A percentile compares a stretch with the other conserved stretches of the same genome.
These are phyloP conservation scores for Lentinula aciculospora DNA, from an alignment of 768 basidiomycete species.

Conservation along the genomic window DNA sequence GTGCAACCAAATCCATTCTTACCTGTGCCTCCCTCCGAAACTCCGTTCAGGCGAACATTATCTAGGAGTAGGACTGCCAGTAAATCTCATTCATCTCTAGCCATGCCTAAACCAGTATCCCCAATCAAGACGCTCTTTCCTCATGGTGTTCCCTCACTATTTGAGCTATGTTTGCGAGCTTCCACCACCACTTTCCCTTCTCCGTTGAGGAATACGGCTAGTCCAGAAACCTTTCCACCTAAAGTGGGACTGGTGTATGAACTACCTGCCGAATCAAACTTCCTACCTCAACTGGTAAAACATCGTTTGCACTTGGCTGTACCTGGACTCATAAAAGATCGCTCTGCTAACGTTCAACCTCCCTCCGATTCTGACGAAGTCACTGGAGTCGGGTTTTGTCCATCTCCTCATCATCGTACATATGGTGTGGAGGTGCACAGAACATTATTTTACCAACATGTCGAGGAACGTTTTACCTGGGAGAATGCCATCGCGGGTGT, in stretches of 20 bases:
- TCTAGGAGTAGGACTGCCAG: not conserved
- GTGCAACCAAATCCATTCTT: conserved; percentile 62
- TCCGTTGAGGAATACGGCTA: not conserved
- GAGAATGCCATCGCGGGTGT: conserved; percentile 46
- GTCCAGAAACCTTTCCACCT: not conserved
- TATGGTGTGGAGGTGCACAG: conserved; percentile 12
- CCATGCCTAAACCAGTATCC: not conserved
- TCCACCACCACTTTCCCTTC: not conserved
- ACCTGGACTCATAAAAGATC: conserved; percentile 11
- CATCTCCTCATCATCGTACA: conserved; percentile 36
- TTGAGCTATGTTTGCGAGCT: conserved; percentile 31
- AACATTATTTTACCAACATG: conserved; percentile 46
- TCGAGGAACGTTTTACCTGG: conserved; percentile 66
- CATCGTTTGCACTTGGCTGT: not conserved
- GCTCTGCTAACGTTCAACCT: not conserved
- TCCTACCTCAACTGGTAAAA: not conserved
- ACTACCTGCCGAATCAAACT: not conserved
- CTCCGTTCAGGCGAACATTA: conserved; percentile 9
- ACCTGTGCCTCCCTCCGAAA: conserved; percentile 19
- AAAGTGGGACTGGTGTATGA: not conserved
- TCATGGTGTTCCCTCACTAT: conserved; percentile 13
- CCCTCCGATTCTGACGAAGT: conserved; percentile 7
- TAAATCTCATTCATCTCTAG: not conserved
- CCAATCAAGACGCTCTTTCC: not conserved
- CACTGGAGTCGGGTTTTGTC: conserved; percentile 38